Conservation (phyloP, 345 rosid species). For the Eucalyptus regnans region DNA sequence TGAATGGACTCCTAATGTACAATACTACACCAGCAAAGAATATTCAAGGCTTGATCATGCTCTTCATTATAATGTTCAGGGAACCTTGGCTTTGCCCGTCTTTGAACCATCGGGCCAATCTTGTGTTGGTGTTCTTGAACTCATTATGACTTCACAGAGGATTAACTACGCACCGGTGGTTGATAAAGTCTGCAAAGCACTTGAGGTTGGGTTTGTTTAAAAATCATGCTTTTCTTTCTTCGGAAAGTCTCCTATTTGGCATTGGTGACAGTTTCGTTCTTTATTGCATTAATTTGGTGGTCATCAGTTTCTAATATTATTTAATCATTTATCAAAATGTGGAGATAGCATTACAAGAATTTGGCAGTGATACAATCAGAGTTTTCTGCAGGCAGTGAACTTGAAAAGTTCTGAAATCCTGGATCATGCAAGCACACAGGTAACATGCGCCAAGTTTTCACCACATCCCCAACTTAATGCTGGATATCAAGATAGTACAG, state of each 20-base stretch:
- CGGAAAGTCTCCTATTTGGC: background rate
- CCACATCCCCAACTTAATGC: background rate
- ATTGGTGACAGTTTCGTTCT: background rate
- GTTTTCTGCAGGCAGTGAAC: slow-evolving; percentile 76
- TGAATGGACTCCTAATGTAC: slow-evolving; percentile 95
- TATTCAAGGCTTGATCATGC: slow-evolving; percentile 78
- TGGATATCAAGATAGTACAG: background rate
- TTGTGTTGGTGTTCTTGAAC: slow-evolving; percentile 89
- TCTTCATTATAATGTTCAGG: slow-evolving; percentile 54
- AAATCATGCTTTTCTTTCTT: background rate
- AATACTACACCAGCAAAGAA: slow-evolving; percentile 79
- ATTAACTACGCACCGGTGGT: slow-evolving; percentile 87
- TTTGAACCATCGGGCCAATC: slow-evolving; percentile 72
- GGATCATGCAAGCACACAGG: slow-evolving; percentile 66
- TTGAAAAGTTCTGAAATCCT: slow-evolving; percentile 79
- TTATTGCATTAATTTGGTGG: background rate
- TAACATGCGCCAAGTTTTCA: slow-evolving; percentile 12
- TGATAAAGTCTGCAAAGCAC: slow-evolving; percentile 97
- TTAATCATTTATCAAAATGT: background rate
- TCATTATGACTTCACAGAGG: slow-evolving; percentile 77
- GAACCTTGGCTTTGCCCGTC: slow-evolving; percentile 86
- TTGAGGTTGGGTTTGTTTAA: slow-evolving; percentile 50
- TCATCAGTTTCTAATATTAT: background rate
- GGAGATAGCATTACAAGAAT: background rate
- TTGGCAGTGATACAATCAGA: slow-evolving; percentile 20